Conservation (phyloP, 129 eudicot genomes). For the Artemisia argyi region DNA sequence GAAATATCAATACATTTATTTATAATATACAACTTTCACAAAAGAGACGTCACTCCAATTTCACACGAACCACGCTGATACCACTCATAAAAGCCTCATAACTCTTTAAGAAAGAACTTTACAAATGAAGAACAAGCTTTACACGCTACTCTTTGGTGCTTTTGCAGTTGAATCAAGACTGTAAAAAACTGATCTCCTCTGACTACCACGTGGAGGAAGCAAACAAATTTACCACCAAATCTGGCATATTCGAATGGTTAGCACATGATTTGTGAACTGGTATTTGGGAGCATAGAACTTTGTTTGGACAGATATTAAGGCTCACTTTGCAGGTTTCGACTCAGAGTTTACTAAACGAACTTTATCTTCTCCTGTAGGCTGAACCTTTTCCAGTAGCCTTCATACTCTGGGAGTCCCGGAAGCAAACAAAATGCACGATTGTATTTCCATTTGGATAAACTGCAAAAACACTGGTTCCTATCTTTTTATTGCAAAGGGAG, state of each 20-base stretch:
- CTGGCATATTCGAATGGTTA: too few relatives aligned
- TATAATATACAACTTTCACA: conserved; percentile 16
- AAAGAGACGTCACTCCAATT: background rate
- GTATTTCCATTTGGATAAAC: conserved; percentile 96
- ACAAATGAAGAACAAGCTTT: conserved; percentile 21
- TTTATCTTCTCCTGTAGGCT: conserved; percentile 28
- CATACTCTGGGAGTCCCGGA: conserved; percentile 88
- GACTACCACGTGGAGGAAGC: background rate
- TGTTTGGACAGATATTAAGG: background rate
- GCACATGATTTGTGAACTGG: too few relatives aligned
- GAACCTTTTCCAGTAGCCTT: conserved; percentile 73
- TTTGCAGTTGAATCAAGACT: background rate
- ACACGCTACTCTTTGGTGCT: background rate
- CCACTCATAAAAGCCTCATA: background rate
- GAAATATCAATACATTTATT: conserved; percentile 12
- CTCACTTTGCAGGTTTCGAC: background rate
- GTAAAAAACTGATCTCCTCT: background rate
- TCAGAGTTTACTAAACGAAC: background rate
- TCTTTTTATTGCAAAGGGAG: conserved; percentile 94
- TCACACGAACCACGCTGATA: conserved; percentile 3
- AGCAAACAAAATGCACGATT: conserved; percentile 89
- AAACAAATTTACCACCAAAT: background rate
- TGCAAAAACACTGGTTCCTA: conserved; percentile 88
- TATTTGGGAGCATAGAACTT: background rate
- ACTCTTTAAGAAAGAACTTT: background rate